Evolutionary conservation across 1,139 yeast genomes (phyloP).

Genomic region (Diutina pseudorugosa): DNA sequence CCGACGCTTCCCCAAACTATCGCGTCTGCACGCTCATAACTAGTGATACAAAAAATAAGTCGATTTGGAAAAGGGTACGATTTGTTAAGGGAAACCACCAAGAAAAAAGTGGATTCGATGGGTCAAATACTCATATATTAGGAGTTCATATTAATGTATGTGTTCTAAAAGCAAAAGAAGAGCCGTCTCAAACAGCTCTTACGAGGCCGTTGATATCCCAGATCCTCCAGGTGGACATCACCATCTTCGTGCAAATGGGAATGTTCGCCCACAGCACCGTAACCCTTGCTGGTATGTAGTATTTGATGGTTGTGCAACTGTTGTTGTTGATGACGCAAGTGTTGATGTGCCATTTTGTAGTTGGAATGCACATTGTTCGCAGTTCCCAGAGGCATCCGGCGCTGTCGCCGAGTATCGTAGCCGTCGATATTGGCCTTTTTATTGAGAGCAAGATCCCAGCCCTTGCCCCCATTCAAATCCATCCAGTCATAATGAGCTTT

Average conservation of each 20-base stretch:
- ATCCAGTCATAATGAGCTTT: constrained; percentile 79
- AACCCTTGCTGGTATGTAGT: not conserved
- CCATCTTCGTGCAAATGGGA: not conserved
- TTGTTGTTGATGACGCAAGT: not conserved
- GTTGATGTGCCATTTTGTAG: not conserved
- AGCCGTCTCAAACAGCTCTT: not conserved
- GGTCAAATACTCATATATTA: not conserved
- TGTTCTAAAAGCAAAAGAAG: not conserved
- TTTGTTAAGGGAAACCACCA: too few relatives aligned
- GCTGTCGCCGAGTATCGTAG: constrained; percentile 44
- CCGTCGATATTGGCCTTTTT: constrained; percentile 77
- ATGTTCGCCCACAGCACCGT: constrained; percentile 1
- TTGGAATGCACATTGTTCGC: not conserved
- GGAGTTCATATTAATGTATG: not conserved
- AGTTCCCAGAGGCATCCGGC: not conserved
- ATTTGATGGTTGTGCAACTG: not conserved
- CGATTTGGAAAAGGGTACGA: too few relatives aligned
- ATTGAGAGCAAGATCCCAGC: constrained; percentile 72
- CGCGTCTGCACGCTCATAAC: not conserved
- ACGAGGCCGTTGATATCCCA: not conserved
- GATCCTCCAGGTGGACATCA: constrained; percentile 3
- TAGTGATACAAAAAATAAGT: not conserved
- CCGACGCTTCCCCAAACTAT: not conserved
- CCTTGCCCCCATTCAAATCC: constrained; percentile 69
- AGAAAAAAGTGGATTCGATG: too few relatives aligned